Evolutionary conservation across 495 filamentous ascomycete species (phyloP).

Genomic region (Hypomontagnella submonticulosa): DNA sequence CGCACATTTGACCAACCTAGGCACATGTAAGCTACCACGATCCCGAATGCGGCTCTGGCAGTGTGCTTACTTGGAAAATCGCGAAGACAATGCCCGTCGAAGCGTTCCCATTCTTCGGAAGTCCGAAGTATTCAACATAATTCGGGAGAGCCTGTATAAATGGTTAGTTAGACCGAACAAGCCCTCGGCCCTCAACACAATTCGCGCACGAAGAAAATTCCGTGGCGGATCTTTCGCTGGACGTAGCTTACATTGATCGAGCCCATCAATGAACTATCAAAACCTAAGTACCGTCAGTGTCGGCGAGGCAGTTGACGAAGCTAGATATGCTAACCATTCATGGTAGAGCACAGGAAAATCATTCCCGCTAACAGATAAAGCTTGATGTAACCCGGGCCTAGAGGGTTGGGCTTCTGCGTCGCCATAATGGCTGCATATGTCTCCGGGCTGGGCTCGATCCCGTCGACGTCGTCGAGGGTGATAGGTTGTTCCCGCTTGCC

Average conservation of each 20-base stretch:
- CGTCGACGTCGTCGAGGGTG: slow-evolving; percentile 23
- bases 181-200: no score
- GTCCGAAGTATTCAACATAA: slow-evolving; percentile 46
- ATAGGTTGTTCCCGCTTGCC: slow-evolving; percentile 8
- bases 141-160: slow-evolving; percentile 43
- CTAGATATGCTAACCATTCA: slow-evolving; percentile 40
- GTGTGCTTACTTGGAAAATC: slow-evolving; percentile 48
- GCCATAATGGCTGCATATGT: slow-evolving; percentile 46
- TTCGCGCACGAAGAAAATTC: no score
- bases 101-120: slow-evolving; percentile 41
- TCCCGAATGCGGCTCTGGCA: no score
- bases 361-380: slow-evolving; percentile 43
- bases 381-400: slow-evolving; percentile 43
- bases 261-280: slow-evolving; percentile 50
- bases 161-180: background rate
- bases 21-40: background rate
- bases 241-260: slow-evolving; percentile 44
- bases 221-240: background rate
- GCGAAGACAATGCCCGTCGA: slow-evolving; percentile 50
- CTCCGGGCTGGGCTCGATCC: slow-evolving; percentile 36
- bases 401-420: slow-evolving; percentile 44
- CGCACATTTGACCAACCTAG: slow-evolving; percentile 47
- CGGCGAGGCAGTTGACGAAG: background rate
- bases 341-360: slow-evolving; percentile 47
- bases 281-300: slow-evolving; percentile 34